phyloP scores from a whole-genome alignment of 352 stramenopile genomes.

The Phytophthora fragariaefolia region DNA sequence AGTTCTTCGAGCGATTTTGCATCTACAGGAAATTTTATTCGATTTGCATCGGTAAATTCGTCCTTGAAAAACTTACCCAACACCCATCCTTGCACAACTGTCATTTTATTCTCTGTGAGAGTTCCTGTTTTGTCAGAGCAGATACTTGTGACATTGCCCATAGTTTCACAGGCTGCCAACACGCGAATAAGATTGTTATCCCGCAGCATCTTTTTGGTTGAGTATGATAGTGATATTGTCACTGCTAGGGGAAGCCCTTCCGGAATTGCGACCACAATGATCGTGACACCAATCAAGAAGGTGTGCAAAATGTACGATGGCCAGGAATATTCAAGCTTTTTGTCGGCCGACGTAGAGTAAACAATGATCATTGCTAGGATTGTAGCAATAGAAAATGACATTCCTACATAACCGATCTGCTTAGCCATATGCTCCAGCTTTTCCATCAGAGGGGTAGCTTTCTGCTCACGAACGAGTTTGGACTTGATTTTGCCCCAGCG shows the following conservation, averaged over 20 bases:
- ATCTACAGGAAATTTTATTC: constrained; percentile 44
- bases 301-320: constrained; percentile 91
- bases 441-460: constrained; percentile 91
- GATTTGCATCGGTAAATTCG: constrained; percentile 24
- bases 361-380: constrained; percentile 90
- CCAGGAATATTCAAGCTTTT: constrained; percentile 74
- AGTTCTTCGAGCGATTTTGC: constrained; percentile 50
- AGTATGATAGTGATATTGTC: constrained; percentile 95
- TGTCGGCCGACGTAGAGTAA: constrained; percentile 63
- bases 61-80: constrained; percentile 67
- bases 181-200: constrained; percentile 99
- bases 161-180: constrained; percentile 97
- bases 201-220: constrained; percentile 98
- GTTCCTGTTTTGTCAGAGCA: constrained; percentile 98
- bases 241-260: constrained; percentile 94
- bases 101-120: constrained; percentile 98
- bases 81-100: constrained; percentile 92
- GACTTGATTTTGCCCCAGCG: constrained; percentile 93
- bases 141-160: constrained; percentile 98
- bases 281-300: constrained; percentile 94
- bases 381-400: constrained; percentile 85
- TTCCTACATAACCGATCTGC: constrained; percentile 88
- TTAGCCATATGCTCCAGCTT: constrained; percentile 94
- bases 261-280: constrained; percentile 95
- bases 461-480: constrained; percentile 89